A percentile compares a stretch with the other conserved stretches of the same genome.
Conservation (phyloP, 257 asterid genomes). For the Striga asiatica region DNA sequence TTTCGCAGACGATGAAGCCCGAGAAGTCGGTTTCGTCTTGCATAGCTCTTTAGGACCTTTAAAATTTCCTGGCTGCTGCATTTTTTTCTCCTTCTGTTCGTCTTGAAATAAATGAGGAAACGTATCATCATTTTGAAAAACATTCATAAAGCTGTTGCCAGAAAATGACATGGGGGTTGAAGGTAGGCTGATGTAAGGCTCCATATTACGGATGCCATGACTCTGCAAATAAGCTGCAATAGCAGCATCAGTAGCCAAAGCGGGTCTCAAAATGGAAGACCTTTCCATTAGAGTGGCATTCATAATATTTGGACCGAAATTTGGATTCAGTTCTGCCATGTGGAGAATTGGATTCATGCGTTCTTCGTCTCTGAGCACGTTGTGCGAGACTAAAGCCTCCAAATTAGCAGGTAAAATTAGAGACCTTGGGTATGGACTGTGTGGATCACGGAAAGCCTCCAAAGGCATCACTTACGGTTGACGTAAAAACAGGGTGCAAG, state of each 20-base stretch:
- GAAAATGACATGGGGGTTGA: slow-evolving; percentile 18
- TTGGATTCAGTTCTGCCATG: slow-evolving; percentile 19
- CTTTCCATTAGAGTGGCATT: slow-evolving; percentile 11
- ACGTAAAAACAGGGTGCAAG: not conserved
- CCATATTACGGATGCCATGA: slow-evolving; percentile 10
- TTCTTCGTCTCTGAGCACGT: slow-evolving; percentile 11
- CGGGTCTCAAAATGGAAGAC: slow-evolving; percentile 1
- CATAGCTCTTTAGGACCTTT: slow-evolving; percentile 8
- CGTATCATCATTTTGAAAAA: not conserved
- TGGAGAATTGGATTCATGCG: slow-evolving; percentile 7
- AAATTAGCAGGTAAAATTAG: slow-evolving; percentile 2
- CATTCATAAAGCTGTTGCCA: slow-evolving; percentile 13
- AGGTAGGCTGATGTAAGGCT: slow-evolving; percentile 20
- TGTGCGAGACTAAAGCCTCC: slow-evolving; percentile 20
- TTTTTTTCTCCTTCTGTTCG: slow-evolving; percentile 16
- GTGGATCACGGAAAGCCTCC: slow-evolving; percentile 21
- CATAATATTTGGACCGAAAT: slow-evolving; percentile 10
- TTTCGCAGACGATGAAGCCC: slow-evolving; percentile 10
- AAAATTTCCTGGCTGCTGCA: slow-evolving; percentile 8
- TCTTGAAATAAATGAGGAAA: slow-evolving; percentile 17
- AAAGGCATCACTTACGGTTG: slow-evolving; percentile 23
- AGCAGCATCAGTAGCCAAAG: too few relatives aligned
- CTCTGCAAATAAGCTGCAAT: too few relatives aligned
- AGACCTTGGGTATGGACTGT: slow-evolving; percentile 7
- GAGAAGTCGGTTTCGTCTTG: slow-evolving; percentile 14